Evolutionary conservation across 768 basidiomycete genomes (phyloP).

Genomic region (Collybia mongolica): DNA sequence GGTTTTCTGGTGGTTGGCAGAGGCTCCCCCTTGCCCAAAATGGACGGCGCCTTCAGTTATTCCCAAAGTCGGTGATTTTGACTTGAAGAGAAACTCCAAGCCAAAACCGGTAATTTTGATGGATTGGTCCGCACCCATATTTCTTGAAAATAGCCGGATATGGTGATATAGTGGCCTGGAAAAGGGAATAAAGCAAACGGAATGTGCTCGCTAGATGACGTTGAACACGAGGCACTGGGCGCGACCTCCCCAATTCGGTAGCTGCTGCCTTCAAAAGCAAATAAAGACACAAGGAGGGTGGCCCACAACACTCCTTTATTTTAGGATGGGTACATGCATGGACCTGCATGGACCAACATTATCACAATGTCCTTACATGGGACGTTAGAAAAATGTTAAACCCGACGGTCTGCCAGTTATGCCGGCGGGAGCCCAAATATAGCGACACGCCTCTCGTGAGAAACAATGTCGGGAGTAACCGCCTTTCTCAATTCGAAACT

Average conservation of each 20-base stretch:
- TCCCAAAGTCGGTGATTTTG: slow-evolving; percentile 13
- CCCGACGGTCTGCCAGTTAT: too few species aligned
- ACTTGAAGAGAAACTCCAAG: not conserved
- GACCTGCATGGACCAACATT: too few species aligned
- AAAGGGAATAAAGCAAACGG: not conserved
- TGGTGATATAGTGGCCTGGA: not conserved
- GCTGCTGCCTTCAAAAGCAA: too few species aligned
- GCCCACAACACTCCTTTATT: too few species aligned
- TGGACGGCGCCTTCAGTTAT: slow-evolving; percentile 7
- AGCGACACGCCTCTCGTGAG: too few species aligned
- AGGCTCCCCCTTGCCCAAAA: slow-evolving; percentile 3
- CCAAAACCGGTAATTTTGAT: slow-evolving; percentile 8
- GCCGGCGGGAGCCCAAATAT: too few species aligned
- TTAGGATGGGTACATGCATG: too few species aligned
- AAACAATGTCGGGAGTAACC: too few species aligned
- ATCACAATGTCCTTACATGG: too few species aligned
- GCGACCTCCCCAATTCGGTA: not conserved
- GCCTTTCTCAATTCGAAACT: too few species aligned
- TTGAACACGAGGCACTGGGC: not conserved
- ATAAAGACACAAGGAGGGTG: too few species aligned
- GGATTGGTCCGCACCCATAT: slow-evolving; percentile 25
- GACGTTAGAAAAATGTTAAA: too few species aligned
- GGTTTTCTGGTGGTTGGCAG: slow-evolving; percentile 7
- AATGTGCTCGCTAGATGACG: not conserved
- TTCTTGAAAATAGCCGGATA: slow-evolving; percentile 5